phyloP scores from a whole-genome alignment of 495 filamentous ascomycete species.

The Aspergillus heteromorphus region DNA sequence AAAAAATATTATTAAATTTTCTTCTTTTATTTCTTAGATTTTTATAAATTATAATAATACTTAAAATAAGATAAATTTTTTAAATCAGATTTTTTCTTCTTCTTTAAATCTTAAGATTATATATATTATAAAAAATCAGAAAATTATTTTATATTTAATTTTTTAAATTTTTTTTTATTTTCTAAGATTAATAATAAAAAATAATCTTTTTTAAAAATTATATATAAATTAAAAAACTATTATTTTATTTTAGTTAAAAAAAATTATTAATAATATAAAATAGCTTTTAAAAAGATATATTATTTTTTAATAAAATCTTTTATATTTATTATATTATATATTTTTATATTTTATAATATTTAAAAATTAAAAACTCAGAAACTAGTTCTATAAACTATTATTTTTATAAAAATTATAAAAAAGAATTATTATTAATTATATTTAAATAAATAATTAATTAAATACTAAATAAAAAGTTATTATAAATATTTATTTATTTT shows the following conservation, averaged over 20 bases:
- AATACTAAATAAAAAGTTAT: background rate
- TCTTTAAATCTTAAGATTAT: background rate
- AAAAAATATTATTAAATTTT: too few species aligned
- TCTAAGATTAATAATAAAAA: background rate
- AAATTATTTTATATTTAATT: background rate
- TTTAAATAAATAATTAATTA: background rate
- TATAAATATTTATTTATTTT: background rate
- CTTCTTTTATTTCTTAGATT: background rate
- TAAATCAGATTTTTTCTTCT: background rate
- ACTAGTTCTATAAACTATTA: background rate
- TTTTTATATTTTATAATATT: background rate
- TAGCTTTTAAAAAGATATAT: background rate
- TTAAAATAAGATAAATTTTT: too few species aligned
- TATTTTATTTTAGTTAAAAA: background rate
- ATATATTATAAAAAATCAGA: background rate
- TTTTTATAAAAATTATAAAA: background rate
- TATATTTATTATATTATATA: background rate
- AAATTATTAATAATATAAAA: background rate
- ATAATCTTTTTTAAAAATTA: background rate
- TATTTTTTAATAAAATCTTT: background rate
- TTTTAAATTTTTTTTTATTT: background rate
- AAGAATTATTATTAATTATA: background rate
- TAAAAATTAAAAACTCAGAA: background rate
- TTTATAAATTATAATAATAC: background rate
- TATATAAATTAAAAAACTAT: background rate